Conservation (phyloP, 2,329 filamentous ascomycete species). For the Trichoderma koningii region DNA sequence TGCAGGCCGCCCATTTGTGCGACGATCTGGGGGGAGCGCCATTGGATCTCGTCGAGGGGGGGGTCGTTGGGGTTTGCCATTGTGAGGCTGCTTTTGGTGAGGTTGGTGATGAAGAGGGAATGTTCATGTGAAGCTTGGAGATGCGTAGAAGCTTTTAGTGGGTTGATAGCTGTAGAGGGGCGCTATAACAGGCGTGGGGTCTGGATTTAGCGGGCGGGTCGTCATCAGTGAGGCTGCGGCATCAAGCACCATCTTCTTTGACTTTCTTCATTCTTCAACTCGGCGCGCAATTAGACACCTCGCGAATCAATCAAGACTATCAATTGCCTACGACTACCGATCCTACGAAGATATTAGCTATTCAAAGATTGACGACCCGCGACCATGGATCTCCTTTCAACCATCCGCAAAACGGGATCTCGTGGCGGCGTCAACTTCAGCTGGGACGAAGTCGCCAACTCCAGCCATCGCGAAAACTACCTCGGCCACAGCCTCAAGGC, state of each 20-base stretch:
- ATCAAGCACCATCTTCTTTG: not conserved
- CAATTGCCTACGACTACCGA: not conserved
- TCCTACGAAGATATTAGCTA: fast-evolving
- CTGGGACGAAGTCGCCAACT: constrained; percentile 91
- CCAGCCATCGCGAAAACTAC: constrained; percentile 83
- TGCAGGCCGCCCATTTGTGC: constrained; percentile 61
- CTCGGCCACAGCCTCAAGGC: constrained; percentile 91
- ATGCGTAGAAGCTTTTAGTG: constrained; percentile 18
- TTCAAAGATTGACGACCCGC: not conserved
- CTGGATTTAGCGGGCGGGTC: constrained; percentile 28
- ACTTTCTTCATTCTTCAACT: not conserved
- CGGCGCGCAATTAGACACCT: not conserved
- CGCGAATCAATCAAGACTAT: not conserved
- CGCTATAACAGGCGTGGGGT: constrained; percentile 25
- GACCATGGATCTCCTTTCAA: constrained; percentile 87
- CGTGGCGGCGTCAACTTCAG: constrained; percentile 94
- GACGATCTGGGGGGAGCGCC: constrained; percentile 56
- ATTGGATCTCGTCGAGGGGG: constrained; percentile 68
- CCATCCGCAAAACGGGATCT: constrained; percentile 86
- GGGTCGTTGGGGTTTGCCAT: constrained; percentile 53
- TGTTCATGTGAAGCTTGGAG: constrained; percentile 8
- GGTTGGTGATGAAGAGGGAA: not conserved
- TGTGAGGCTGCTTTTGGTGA: constrained; percentile 8
- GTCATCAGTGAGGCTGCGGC: not conserved
- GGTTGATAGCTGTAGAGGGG: constrained; percentile 20